A percentile compares a stretch with the other conserved stretches of the same genome.
phyloP scores from a whole-genome alignment of 768 basidiomycete genomes.

The Lyophyllum atratum region DNA sequence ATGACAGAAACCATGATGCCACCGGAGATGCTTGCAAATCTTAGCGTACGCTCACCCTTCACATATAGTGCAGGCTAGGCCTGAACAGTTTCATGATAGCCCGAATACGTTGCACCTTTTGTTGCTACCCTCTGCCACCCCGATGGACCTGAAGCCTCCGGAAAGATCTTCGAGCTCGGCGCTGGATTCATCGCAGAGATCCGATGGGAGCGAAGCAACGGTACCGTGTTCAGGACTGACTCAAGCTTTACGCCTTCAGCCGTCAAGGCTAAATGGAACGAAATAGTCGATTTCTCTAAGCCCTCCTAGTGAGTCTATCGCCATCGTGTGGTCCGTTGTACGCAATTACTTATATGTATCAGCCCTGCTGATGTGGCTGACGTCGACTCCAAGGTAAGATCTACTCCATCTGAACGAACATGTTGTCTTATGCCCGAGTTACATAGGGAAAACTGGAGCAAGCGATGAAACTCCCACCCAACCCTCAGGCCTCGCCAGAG shows the following conservation, averaged over 20 bases:
- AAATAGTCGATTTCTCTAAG: constrained; percentile 78
- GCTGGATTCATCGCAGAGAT: constrained; percentile 92
- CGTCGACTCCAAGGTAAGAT: constrained; percentile 53
- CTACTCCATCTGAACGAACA: background rate
- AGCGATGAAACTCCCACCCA: constrained; percentile 64
- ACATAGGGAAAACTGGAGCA: constrained; percentile 57
- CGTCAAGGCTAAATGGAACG: constrained; percentile 81
- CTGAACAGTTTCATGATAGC: constrained; percentile 41
- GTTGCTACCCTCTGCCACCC: constrained; percentile 88
- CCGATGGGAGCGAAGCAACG: constrained; percentile 90
- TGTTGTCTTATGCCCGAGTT: background rate
- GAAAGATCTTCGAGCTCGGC: constrained; percentile 89
- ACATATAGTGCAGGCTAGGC: constrained; percentile 4
- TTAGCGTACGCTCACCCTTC: constrained; percentile 54
- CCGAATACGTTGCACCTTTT: constrained; percentile 91
- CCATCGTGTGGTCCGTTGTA: background rate
- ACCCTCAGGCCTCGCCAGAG: constrained; percentile 65
- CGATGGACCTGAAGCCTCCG: constrained; percentile 75
- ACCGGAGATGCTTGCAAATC: constrained; percentile 86
- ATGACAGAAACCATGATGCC: constrained; percentile 98
- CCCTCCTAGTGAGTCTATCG: constrained; percentile 61
- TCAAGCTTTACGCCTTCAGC: constrained; percentile 92
- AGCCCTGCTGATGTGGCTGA: constrained; percentile 72
- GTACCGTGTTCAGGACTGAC: constrained; percentile 88
- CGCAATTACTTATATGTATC: constrained; percentile 15